Conservation (phyloP, 2,329 filamentous ascomycete species). For the Monosporascus sp. region DNA sequence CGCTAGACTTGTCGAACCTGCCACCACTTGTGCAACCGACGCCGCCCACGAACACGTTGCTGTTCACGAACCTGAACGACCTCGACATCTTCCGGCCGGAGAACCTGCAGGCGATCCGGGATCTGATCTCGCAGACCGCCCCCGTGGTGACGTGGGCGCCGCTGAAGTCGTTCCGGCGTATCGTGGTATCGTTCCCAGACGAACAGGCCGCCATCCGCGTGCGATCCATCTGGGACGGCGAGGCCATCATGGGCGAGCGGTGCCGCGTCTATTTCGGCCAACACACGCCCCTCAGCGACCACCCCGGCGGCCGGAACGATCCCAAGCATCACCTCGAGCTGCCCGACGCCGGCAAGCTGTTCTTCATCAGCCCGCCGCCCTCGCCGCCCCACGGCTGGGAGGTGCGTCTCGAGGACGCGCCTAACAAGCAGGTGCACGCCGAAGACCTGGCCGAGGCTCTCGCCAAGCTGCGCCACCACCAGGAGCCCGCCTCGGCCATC, state of each 20-base stretch:
- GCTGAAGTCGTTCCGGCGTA: conserved; percentile 76
- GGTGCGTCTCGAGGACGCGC: conserved; percentile 62
- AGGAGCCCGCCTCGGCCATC: conserved; percentile 25
- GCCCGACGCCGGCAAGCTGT: conserved; percentile 65
- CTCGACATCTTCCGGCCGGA: conserved; percentile 68
- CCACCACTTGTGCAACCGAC: conserved; percentile 68
- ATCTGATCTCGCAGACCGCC: conserved; percentile 65
- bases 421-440: conserved; percentile 65
- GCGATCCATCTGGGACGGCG: conserved; percentile 68
- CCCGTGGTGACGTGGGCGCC: conserved; percentile 74
- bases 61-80: conserved; percentile 76
- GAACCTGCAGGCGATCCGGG: conserved; percentile 69
- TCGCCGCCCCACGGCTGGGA: conserved; percentile 67
- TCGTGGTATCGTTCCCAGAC: conserved; percentile 73
- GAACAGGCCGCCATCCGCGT: conserved; percentile 66
- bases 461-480: conserved; percentile 55
- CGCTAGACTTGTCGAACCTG: conserved; percentile 68
- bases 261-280: conserved; percentile 67
- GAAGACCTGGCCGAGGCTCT: conserved; percentile 65
- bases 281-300: conserved; percentile 44
- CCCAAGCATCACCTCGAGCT: conserved; percentile 52
- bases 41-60: conserved; percentile 74
- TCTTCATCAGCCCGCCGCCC: conserved; percentile 68
- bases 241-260: conserved; percentile 64
- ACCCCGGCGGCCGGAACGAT: conserved; percentile 35